phyloP scores from a whole-genome alignment of 495 filamentous ascomycete species.

The Geoglossum glabrum region DNA sequence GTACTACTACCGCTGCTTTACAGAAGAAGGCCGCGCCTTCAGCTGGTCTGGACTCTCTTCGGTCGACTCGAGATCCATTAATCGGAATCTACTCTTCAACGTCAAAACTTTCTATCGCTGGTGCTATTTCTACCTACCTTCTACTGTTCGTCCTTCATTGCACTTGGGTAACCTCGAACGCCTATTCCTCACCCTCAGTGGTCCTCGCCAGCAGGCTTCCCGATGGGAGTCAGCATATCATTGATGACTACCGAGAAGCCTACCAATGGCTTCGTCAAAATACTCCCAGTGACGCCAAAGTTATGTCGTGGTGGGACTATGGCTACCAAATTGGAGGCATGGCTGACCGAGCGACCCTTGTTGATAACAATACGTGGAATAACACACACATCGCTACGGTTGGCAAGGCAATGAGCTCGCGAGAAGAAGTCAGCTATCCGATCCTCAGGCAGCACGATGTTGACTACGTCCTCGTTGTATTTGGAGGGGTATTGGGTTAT shows the following conservation, averaged over 20 bases:
- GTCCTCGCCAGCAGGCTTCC: constrained; percentile 82
- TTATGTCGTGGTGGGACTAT: constrained; percentile 99
- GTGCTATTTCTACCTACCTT: constrained; percentile 54
- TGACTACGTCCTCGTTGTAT: constrained; percentile 93
- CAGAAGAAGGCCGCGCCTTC: constrained; percentile 32
- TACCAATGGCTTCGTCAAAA: constrained; percentile 99
- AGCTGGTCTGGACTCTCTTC: constrained; percentile 30
- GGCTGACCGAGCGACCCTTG: constrained; percentile 91
- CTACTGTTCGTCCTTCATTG: constrained; percentile 91
- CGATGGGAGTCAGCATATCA: constrained; percentile 93
- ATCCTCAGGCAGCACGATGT: constrained; percentile 98
- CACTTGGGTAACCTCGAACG: constrained; percentile 98
- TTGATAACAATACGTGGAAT: constrained; percentile 99
- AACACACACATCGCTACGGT: constrained; percentile 99
- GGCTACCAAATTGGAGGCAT: constrained; percentile 99
- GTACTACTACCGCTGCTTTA: constrained; percentile 18
- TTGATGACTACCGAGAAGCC: constrained; percentile 97
- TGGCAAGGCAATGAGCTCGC: constrained; percentile 95
- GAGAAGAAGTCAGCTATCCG: constrained; percentile 95
- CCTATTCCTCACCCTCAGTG: constrained; percentile 94
- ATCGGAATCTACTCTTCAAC: constrained; percentile 67
- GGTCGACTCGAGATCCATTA: constrained; percentile 48
- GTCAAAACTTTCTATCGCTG: constrained; percentile 59
- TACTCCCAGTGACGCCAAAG: constrained; percentile 81
- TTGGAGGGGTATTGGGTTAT: constrained; percentile 89